phyloP scores from a whole-genome alignment of 352 stramenopile genomes.

The Phytophthora citricola region DNA sequence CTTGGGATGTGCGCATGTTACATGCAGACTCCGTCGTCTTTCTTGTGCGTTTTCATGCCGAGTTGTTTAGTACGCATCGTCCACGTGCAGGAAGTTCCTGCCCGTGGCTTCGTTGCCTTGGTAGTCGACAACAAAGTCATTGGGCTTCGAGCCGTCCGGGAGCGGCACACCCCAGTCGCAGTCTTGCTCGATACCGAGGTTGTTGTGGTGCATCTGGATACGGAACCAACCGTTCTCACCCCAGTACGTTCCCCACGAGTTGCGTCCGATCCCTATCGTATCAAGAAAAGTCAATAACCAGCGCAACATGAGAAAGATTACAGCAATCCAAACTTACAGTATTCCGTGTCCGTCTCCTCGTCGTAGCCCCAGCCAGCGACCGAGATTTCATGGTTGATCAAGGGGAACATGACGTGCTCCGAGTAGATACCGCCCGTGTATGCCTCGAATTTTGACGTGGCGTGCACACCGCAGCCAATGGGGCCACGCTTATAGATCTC shows the following conservation, averaged over 20 bases:
- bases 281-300: constrained; percentile 7
- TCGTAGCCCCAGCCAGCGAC: constrained; percentile 89
- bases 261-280: constrained; percentile 83
- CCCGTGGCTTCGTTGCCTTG: constrained; percentile 25
- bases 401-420: constrained; percentile 80
- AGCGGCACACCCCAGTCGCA: constrained; percentile 91
- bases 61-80: constrained; percentile 13
- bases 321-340: constrained; percentile 61
- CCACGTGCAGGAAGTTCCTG: constrained; percentile 29
- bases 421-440: constrained; percentile 88
- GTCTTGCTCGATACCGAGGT: constrained; percentile 89
- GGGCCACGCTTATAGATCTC: constrained; percentile 93
- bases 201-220: constrained; percentile 92
- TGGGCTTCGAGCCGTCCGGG: constrained; percentile 76
- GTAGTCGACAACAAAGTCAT: constrained; percentile 47
- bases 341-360: constrained; percentile 88
- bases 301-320: neutral
- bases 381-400: constrained; percentile 92
- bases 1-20: constrained; percentile 2
- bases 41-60: neutral
- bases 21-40: constrained; percentile 1
- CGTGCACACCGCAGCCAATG: constrained; percentile 89
- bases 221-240: constrained; percentile 93
- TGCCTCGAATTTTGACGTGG: constrained; percentile 84
- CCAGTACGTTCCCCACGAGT: constrained; percentile 94